Evolutionary conservation across 257 asterid species (phyloP).

Genomic region (Nemophila menziesii): DNA sequence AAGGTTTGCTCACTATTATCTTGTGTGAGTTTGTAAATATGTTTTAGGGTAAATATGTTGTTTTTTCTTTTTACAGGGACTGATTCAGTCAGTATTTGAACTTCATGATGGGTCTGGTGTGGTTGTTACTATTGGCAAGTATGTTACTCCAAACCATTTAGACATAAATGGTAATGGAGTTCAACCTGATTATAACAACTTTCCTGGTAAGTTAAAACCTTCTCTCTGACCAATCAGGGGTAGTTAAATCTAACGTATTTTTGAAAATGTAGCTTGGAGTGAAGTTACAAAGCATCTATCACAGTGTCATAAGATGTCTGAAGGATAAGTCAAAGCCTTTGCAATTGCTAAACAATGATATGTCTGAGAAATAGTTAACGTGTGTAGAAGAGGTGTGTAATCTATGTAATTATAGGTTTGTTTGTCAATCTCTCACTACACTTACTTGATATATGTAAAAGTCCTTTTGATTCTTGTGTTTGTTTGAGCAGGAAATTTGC

Average conservation of each 20-base stretch:
- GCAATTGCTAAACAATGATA: background rate
- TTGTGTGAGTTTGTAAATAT: background rate
- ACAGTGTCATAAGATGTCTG: constrained; percentile 53
- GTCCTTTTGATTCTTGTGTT: background rate
- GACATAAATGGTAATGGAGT: constrained; percentile 90
- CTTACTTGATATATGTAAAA: background rate
- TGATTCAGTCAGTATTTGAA: constrained; percentile 95
- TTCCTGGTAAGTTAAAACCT: constrained; percentile 53
- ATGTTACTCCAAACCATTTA: constrained; percentile 75
- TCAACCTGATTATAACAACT: constrained; percentile 76
- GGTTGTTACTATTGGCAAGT: constrained; percentile 90
- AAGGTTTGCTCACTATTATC: constrained; percentile 34
- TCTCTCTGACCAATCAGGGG: background rate
- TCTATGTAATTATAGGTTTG: background rate
- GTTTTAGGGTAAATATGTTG: constrained; percentile 1
- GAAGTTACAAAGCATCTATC: constrained; percentile 56
- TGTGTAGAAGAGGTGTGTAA: background rate
- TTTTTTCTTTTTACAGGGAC: constrained; percentile 37
- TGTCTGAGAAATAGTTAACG: background rate
- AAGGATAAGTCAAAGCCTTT: constrained; percentile 23
- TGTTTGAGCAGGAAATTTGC: background rate
- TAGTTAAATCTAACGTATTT: constrained; percentile 2
- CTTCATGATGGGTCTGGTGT: constrained; percentile 92
- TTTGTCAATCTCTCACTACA: background rate
- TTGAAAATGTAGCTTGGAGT: constrained; percentile 56